Evolutionary conservation across 495 filamentous ascomycete genomes (phyloP).

Genomic region (Hyaloscypha bicolor): DNA sequence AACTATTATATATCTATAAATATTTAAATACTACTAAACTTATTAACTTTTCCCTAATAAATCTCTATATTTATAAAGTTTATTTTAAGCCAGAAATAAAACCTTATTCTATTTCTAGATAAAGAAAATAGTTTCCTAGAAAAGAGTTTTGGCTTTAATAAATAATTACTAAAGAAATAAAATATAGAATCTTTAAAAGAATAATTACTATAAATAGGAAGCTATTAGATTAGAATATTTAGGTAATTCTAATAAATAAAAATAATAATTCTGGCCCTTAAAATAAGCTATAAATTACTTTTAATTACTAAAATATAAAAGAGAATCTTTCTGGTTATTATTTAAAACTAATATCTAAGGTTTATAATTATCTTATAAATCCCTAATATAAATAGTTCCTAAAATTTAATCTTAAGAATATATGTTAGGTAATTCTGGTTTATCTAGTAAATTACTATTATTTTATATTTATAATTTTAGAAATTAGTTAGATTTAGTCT

Average conservation of each 20-base stretch:
- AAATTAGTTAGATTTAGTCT: neutral
- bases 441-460: neutral
- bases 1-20: neutral
- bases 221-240: neutral
- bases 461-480: neutral
- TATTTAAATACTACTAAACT: neutral
- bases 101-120: neutral
- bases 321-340: neutral
- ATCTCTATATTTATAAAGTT: neutral
- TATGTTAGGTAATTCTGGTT: neutral
- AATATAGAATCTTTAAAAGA: neutral
- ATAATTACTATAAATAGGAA: neutral
- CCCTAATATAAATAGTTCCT: neutral
- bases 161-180: neutral
- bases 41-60: neutral
- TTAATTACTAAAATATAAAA: neutral
- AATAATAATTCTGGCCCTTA: neutral
- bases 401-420: neutral
- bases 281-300: neutral
- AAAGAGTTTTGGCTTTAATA: neutral
- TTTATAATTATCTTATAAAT: neutral
- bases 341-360: neutral
- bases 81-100: neutral
- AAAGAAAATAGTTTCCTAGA: neutral
- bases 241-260: neutral